Evolutionary conservation across 768 basidiomycete species (phyloP).

Genomic region (Floccularia luteovirens): DNA sequence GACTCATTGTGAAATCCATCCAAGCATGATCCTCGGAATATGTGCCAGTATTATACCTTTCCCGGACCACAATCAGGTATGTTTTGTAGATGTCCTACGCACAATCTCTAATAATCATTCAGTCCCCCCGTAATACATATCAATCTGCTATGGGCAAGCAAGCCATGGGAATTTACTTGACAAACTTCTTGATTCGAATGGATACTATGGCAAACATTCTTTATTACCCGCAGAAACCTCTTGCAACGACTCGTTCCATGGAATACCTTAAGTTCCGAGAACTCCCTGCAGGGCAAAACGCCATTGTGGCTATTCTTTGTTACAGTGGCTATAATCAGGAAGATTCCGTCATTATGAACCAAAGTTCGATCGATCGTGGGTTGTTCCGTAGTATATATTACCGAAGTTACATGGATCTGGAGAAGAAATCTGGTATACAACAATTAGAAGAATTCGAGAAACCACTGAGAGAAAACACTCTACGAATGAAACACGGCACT

Average conservation of each 20-base stretch:
- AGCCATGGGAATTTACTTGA: constrained; percentile 98
- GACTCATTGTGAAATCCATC: constrained; percentile 99
- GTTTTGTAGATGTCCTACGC: constrained; percentile 15
- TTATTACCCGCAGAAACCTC: constrained; percentile 98
- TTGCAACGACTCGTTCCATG: constrained; percentile 98
- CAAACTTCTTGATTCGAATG: constrained; percentile 98
- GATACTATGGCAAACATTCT: constrained; percentile 99
- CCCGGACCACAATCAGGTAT: constrained; percentile 97
- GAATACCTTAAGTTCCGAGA: constrained; percentile 99
- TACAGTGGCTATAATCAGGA: constrained; percentile 99
- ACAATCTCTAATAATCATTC: background rate
- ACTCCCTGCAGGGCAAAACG: constrained; percentile 98
- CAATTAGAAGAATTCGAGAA: constrained; percentile 96
- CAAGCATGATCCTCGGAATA: constrained; percentile 97
- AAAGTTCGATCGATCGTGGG: constrained; percentile 96
- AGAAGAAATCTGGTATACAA: constrained; percentile 92
- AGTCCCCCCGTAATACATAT: constrained; percentile 99
- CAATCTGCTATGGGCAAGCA: constrained; percentile 99
- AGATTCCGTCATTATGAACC: constrained; percentile 99
- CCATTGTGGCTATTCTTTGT: constrained; percentile 95
- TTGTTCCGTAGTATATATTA: constrained; percentile 99
- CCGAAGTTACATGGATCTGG: constrained; percentile 96
- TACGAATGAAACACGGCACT: constrained; percentile 96
- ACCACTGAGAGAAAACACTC: constrained; percentile 85
- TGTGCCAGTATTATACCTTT: constrained; percentile 99